A percentile compares a stretch with the other conserved stretches of the same genome.
phyloP scores from a whole-genome alignment of 192 early-diverging fungal species.

The Coemansia sp. region DNA sequence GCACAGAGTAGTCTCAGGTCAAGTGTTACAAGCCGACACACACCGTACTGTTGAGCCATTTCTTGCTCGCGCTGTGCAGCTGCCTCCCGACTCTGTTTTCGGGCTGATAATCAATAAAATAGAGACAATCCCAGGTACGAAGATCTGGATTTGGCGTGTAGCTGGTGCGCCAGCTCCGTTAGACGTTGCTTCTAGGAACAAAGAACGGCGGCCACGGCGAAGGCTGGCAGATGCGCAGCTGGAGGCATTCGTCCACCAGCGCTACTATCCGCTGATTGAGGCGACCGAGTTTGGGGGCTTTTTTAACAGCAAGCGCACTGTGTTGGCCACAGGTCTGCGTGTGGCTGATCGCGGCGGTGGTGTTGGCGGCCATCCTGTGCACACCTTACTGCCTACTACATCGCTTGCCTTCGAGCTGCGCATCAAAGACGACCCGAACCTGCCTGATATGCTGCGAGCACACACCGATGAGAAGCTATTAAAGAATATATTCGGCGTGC shows the following conservation, averaged over 20 bases:
- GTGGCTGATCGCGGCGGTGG: conserved; percentile 29
- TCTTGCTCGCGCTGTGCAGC: conserved; percentile 16
- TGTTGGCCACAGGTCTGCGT: conserved; percentile 19
- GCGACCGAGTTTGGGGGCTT: conserved; percentile 42
- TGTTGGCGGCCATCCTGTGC: conserved; percentile 14
- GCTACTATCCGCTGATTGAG: conserved; percentile 42
- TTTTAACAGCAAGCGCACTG: conserved; percentile 22
- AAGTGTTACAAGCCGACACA: conserved; percentile 17
- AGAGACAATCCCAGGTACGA: conserved; percentile 16
- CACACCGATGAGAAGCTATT: conserved; percentile 33
- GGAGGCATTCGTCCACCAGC: conserved; percentile 43
- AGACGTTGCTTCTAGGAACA: background rate
- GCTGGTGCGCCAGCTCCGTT: conserved; percentile 32
- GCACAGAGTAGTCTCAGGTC: conserved; percentile 23
- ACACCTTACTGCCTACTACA: conserved; percentile 33
- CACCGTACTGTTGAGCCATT: conserved; percentile 32
- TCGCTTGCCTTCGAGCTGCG: conserved; percentile 40
- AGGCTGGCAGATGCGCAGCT: conserved; percentile 17
- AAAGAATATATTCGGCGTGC: conserved; percentile 35
- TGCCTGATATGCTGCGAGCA: conserved; percentile 8
- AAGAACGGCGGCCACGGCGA: background rate
- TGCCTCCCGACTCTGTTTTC: conserved; percentile 20
- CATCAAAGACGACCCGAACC: conserved; percentile 18
- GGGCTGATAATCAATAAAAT: conserved; percentile 19
- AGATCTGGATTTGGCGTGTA: conserved; percentile 41